Base-by-base conservation (phyloP, 768 basidiomycete species). In the Agaricus sinodeliciosus region DNA sequence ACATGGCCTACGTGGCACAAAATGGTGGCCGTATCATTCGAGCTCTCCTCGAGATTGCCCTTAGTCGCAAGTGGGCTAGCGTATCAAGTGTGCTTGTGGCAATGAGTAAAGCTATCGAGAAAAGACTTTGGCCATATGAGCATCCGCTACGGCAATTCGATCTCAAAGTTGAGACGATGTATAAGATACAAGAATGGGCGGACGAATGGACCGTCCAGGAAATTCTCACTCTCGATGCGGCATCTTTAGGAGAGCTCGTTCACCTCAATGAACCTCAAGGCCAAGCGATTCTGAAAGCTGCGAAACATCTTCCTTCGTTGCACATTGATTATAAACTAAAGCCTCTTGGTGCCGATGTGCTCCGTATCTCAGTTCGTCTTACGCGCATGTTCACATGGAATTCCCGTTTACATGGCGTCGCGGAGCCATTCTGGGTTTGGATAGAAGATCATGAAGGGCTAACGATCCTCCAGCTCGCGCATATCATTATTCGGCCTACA, bases 401-500 rank as follows among this genome's bases (percentile, higher is more conserved):
- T 58, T 60, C 71, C 22, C 87, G 80, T 64, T 60, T 85, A 2
- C 94, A 96, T 60, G 88, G 87, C 0, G 72, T 70, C 9, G 71
- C 73, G 1, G 92, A 98, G 65, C 87, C 91, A 1, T 97, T 97
- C 69, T 97, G 91, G 85, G 67, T 99, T 27, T 98, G 96, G 96
- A 72, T 96, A 2, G 94, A 98, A 69, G 92, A 94, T 61, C 76
- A 85, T 35, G 78, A 86, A 31, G 86, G 83, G n/a, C 58, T 78
- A n/a, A 77, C 78, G 35, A 94, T 98, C 60, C 77, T 94, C 9
- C 94, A 95, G 62, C 76, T 87, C 49, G 72, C 83, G 0, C 83
- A 87, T 60, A 68, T 94, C 22, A 60, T 83, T 31, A 80, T 97
- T 56, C 84, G 87, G 41, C 78, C 81, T 56, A 74, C 77, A 15